Conservation (phyloP, 1,284 basidiomycete species). For the Pterula multifida region DNA sequence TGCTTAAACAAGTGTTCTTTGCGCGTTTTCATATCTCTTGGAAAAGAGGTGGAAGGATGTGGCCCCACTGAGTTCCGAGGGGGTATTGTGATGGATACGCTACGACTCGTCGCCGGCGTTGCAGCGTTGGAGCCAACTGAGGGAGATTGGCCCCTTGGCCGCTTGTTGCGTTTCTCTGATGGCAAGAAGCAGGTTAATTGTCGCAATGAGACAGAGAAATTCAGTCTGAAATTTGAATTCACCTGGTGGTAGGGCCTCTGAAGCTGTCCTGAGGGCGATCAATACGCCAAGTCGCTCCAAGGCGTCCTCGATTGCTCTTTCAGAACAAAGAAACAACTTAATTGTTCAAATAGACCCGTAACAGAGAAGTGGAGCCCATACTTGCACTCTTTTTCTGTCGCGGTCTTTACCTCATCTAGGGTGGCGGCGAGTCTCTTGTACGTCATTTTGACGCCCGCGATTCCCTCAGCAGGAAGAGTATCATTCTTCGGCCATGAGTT, state of each 20-base stretch:
- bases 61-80: conserved; percentile 48
- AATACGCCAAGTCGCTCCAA: conserved; percentile 58
- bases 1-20: conserved; percentile 48
- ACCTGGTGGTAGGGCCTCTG: conserved; percentile 51
- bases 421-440: conserved; percentile 51
- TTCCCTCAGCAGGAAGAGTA: conserved; percentile 49
- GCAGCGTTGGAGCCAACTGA: conserved; percentile 28
- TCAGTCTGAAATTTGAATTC: conserved; percentile 8
- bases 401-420: conserved; percentile 46
- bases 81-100: conserved; percentile 40
- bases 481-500: conserved; percentile 62
- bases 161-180: conserved; percentile 63
- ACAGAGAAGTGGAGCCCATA: conserved; percentile 21
- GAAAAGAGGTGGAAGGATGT: conserved; percentile 34
- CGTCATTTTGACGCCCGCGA: conserved; percentile 47
- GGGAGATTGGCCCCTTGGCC: conserved; percentile 59
- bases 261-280: conserved; percentile 57
- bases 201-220: conserved; percentile 6
- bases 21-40: conserved; percentile 55
- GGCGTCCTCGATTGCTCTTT: conserved; percentile 56
- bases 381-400: conserved; percentile 53
- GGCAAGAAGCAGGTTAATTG: neutral
- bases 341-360: conserved; percentile 7
- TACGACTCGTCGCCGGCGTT: conserved; percentile 27
- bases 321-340: conserved; percentile 6